Base-by-base conservation (phyloP, 1,284 basidiomycete genomes). In the Malassezia vespertilionis region DNA sequence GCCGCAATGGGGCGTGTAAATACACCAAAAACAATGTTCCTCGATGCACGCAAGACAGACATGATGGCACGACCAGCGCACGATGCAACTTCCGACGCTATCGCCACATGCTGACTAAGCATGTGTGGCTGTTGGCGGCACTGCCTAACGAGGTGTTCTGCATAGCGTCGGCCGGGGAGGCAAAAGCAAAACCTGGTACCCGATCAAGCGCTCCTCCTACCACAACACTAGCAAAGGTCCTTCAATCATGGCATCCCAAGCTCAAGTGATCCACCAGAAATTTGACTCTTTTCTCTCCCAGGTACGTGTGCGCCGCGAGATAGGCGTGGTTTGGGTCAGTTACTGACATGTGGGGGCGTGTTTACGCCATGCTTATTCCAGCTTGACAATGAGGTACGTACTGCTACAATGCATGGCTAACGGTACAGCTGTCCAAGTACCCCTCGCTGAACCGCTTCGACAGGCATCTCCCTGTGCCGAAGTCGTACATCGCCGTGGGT, bases 381-480 rank as follows among this genome's bases (percentile, higher is more conserved):
- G 77, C 83, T 93, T 72, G 89, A 95, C 77, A 89, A 88, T 74
- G 88, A 91, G 82, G 88, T 88, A 46, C 52, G 78, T 48, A 27
- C n/a, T 28, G 21, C 38, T 8, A 21, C 33, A 10, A 34, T n/a
- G 20, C 30, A 32, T 6, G 4, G 24, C 52, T 34, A 28, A 34
- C 41, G 33, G 17, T 33, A 18, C 69, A 78, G 89, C 83, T 97
- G 65, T 79, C 82, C 70, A 90, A 87, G 78, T 95, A 90, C 75
- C 84, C 88, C 27, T 52, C 55, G 36, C 51, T 60, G 14, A 58
- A 58, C 60, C 59, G 79, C 65, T 72, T 95, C 61, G 90, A 97
- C 77, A 78, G 83, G 72, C 83, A 82, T 72, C 90, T 87, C 5
- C 83, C 86, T 67, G 75, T 96, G 34, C 90, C 91, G 63, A 96